A percentile compares a stretch with the other conserved stretches of the same genome.
These are phyloP conservation scores for Cutaneotrichosporon dermatis DNA, from an alignment of 1,284 basidiomycete species.

Conservation along the genomic window DNA sequence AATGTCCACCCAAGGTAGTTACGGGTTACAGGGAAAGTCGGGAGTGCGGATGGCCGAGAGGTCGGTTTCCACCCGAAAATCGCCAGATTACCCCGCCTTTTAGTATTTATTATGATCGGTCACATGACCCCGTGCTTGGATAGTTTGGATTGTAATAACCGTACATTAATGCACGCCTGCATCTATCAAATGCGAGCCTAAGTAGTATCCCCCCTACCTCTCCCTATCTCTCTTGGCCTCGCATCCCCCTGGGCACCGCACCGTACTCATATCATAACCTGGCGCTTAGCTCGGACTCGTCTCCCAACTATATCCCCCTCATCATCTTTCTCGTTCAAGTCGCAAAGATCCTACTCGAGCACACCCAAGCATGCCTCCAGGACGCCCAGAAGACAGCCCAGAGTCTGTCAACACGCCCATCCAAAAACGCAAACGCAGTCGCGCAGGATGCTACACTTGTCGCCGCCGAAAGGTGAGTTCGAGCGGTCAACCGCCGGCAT, in stretches of 20 bases:
- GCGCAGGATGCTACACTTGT: conserved; percentile 24
- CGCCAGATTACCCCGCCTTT: too few relatives aligned
- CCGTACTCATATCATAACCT: conserved; percentile 3
- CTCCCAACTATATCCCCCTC: not conserved
- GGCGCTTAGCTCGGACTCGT: conserved; percentile 6
- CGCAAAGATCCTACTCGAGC: not conserved
- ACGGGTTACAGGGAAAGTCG: too few relatives aligned
- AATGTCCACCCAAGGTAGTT: too few relatives aligned
- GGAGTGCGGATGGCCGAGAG: too few relatives aligned
- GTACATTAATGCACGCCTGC: too few relatives aligned
- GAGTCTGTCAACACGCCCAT: not conserved
- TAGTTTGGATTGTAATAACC: too few relatives aligned
- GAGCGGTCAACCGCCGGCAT: not conserved
- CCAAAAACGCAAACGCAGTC: conserved; percentile 18
- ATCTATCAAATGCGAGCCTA: too few relatives aligned
- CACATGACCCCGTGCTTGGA: too few relatives aligned
- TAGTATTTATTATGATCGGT: too few relatives aligned
- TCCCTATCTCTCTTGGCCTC: too few relatives aligned
- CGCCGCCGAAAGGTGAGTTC: conserved; percentile 20
- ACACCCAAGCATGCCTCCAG: not conserved
- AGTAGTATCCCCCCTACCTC: too few relatives aligned
- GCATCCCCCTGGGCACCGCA: not conserved
- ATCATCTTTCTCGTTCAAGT: not conserved
- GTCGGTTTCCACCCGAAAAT: too few relatives aligned
- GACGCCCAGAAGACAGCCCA: conserved; percentile 7